A percentile compares a stretch with the other conserved stretches of the same genome.
Evolutionary conservation across 2,329 filamentous ascomycete genomes (phyloP).

Genomic region (Daldinia eschscholtzii): DNA sequence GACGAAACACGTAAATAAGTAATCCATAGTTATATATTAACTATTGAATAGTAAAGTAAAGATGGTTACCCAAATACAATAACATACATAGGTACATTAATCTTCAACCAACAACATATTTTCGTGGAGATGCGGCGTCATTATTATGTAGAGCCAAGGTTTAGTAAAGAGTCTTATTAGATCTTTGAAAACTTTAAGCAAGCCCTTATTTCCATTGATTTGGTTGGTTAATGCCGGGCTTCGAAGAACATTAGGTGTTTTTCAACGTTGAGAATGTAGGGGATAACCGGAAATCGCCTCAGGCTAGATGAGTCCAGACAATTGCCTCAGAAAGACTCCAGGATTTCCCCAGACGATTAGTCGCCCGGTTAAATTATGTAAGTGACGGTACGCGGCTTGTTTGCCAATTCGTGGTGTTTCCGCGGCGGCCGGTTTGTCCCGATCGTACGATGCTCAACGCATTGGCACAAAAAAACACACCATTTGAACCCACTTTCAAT

Average conservation of each 20-base stretch:
- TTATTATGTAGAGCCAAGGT: not conserved
- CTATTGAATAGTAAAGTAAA: not conserved
- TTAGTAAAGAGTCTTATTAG: not conserved
- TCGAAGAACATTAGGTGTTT: not conserved
- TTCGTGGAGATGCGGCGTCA: not conserved
- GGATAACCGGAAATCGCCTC: conserved; percentile 2
- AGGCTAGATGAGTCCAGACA: not conserved
- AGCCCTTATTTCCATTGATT: not conserved
- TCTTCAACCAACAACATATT: not conserved
- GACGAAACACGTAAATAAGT: not conserved
- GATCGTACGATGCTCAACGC: conserved; percentile 38
- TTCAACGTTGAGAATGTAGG: not conserved
- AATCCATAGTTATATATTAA: not conserved
- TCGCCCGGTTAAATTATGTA: conserved; percentile 12
- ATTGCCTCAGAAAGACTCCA: not conserved
- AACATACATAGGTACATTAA: not conserved
- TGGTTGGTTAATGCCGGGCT: not conserved
- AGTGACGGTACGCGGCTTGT: conserved; percentile 1
- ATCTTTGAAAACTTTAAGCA: not conserved
- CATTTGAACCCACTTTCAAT: conserved; percentile 34
- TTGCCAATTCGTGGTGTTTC: conserved; percentile 16
- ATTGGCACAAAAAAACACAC: conserved; percentile 31
- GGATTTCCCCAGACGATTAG: conserved; percentile 3
- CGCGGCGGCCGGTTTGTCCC: conserved; percentile 28
- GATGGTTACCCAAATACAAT: not conserved